Evolutionary conservation across 2,329 filamentous ascomycete species (phyloP), one percentile per base, ranked within the genome.

Genomic region (Aspergillus fijiensis): DNA sequence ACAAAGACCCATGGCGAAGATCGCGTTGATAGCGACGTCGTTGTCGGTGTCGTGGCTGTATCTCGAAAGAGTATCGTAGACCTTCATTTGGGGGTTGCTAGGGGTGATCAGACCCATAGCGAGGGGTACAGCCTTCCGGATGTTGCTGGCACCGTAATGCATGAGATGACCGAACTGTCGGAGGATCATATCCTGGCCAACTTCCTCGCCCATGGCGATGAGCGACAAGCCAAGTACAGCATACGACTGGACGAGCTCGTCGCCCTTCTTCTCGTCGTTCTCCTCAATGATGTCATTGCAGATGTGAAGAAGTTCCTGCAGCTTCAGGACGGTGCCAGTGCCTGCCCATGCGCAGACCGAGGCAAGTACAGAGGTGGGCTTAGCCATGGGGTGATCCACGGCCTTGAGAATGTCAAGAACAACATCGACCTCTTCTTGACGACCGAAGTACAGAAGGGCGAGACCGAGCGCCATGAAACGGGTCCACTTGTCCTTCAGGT

Each of bases 1-100:
- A 42, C 96, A 84, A 60, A 99, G 88, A 78, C 95, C 95, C 95
- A 99, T 99, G 67, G 95, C 93, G 72, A 99, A 99, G 74, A 99
- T 99, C 71, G 95, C 92, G 74, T 98, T 99, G 77, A 99, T 90
- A 45, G 95, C 95, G 51, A 99, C 95, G 71, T 99, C 95, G 63
- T 94, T 96, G 79, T 99, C 95, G 68, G 95, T 99, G 81, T 99
- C 95, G 84, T 99, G 95, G 65, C 90, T 96, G 84, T 99, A 99
- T 72, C 95, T 85, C 55, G 95, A 99, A 11, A 99, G 83, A 0
- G 95, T 99, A 76, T 99, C 95, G 81, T 99, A 99, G 51, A 99
- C 91, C 84, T 98, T 99, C 94, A 99, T 99, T 76, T 99, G 96
- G 11, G 95, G 95, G 80, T 99, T 99, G 80, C 92, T 97, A 12